These are phyloP conservation scores for Pseudogymnoascus sp. DNA, from an alignment of 2,329 filamentous ascomycete species.

Conservation along the genomic window DNA sequence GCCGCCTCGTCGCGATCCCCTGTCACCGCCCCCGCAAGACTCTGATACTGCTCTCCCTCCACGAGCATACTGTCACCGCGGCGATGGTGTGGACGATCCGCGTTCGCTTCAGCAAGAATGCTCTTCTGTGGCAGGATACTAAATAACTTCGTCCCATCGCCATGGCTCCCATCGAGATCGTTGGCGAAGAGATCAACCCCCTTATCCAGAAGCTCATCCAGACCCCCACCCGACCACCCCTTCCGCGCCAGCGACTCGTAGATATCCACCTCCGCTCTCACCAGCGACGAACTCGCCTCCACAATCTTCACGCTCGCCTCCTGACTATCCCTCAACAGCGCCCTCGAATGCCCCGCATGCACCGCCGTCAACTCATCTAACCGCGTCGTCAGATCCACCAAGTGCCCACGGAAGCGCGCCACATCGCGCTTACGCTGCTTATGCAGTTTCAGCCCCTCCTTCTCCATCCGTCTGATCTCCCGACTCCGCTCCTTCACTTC, in stretches of 20 bases:
- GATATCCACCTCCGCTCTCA: conserved; percentile 62
- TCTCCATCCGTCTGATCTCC: conserved; percentile 58
- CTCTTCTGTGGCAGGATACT: conserved; percentile 58
- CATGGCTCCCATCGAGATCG: conserved; percentile 25
- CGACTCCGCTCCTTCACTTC: conserved; percentile 47
- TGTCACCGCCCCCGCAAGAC: conserved; percentile 43
- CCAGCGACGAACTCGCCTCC: conserved; percentile 57
- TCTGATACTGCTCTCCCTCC: conserved; percentile 50
- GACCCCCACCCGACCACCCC: conserved; percentile 59
- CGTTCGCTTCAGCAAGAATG: conserved; percentile 47
- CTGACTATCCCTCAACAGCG: conserved; percentile 55
- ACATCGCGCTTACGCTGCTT: conserved; percentile 53
- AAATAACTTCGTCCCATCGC: conserved; percentile 47
- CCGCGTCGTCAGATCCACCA: conserved; percentile 55
- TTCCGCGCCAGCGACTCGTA: conserved; percentile 61
- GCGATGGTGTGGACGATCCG: conserved; percentile 29
- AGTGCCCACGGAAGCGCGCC: conserved; percentile 52
- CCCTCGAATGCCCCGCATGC: conserved; percentile 54
- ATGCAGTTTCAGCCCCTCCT: conserved; percentile 57
- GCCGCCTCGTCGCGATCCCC: conserved; percentile 31
- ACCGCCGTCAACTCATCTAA: conserved; percentile 56
- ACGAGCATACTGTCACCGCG: conserved; percentile 50
- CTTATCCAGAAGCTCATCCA: conserved; percentile 59
- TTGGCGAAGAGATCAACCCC: conserved; percentile 55
- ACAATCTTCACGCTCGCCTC: conserved; percentile 56